Evolutionary conservation across 192 early-diverging fungal species (phyloP), one percentile per base, ranked within the genome.

Genomic region (Radiomyces spectabilis): DNA sequence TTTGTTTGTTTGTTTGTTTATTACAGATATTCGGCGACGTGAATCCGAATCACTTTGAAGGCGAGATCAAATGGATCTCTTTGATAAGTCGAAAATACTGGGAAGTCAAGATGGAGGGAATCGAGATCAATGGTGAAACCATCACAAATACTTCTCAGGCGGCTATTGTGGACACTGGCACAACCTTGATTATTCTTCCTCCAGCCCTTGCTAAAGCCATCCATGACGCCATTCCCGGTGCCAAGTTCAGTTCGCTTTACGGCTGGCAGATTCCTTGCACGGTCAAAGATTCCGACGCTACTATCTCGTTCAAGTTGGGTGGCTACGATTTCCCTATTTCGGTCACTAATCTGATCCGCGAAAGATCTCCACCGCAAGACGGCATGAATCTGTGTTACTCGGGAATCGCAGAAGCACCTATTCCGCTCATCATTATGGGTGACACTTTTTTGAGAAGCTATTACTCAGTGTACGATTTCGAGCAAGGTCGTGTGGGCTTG

Each of bases 11-110:
- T 55, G 7, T 18, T 21, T 25, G n/a, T n/a, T n/a, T n/a, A n/a
- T n/a, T n/a, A 18, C 27, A 66, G 64, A 26, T 40, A 13, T 63
- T 83, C 41, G 81, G 81, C 29, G 75, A 71, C n/a, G 71, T 70
- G 26, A 77, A 79, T 50, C 58, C 59, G 44, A 61, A 66, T 9
- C 72, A 66, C 48, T 81, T 74, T 61, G 65, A 64, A 60, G 79
- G 77, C 16, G 76, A 80, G 8, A 52, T 83, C 32, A 45, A 61
- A 12, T 83, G 74, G 54, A 61, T 81, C 54, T 70, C 67, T 6
- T 62, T 79, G 2, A 80, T 70, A 4, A 66, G 67, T n/a, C 53
- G 75, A 19, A 73, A 74, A 42, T 84, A 83, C 66, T 85, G 85
- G 83, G 66, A 72, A 41, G 51, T 78, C 9, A 41, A 57, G 13